These are phyloP conservation scores for Clonostachys chloroleuca DNA, from an alignment of 2,329 filamentous ascomycete species.

Conservation along the genomic window DNA sequence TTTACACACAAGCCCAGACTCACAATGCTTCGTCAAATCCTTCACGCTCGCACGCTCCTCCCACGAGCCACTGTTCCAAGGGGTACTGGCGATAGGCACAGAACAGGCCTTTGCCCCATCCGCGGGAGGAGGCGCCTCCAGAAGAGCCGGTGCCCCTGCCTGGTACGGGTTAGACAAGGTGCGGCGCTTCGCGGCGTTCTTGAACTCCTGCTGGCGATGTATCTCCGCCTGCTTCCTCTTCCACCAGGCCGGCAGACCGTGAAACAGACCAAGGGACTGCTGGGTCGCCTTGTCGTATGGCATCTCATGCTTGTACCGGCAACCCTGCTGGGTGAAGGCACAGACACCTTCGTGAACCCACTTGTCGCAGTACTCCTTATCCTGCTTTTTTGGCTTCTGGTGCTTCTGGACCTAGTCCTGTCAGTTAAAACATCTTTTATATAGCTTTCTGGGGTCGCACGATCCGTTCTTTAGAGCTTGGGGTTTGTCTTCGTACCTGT, in stretches of 20 bases:
- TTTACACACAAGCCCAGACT: too few relatives aligned
- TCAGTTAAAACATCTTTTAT: too few relatives aligned
- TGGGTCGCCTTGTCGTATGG: conserved; percentile 64
- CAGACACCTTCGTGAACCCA: conserved; percentile 87
- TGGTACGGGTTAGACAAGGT: background rate
- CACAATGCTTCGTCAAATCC: too few relatives aligned
- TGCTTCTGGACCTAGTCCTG: too few relatives aligned
- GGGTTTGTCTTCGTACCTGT: too few relatives aligned
- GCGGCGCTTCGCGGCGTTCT: background rate
- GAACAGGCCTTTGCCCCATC: background rate
- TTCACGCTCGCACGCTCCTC: too few relatives aligned
- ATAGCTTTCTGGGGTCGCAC: too few relatives aligned
- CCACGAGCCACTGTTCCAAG: too few relatives aligned
- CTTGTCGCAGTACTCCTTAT: conserved; percentile 80
- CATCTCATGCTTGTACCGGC: conserved; percentile 90
- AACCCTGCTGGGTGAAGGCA: conserved; percentile 80
- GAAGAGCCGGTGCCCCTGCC: background rate
- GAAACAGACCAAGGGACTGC: conserved; percentile 64
- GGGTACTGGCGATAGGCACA: too few relatives aligned
- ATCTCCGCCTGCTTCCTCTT: conserved; percentile 47
- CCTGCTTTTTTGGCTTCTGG: conserved; percentile 22
- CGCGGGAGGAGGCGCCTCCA: background rate
- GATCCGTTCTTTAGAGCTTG: too few relatives aligned
- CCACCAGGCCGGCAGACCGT: conserved; percentile 59
- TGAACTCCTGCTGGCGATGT: conserved; percentile 10